Evolutionary conservation across 2,329 filamentous ascomycete genomes (phyloP), one percentile per base, ranked within the genome.

Genomic region (Diaporthe vaccinii): DNA sequence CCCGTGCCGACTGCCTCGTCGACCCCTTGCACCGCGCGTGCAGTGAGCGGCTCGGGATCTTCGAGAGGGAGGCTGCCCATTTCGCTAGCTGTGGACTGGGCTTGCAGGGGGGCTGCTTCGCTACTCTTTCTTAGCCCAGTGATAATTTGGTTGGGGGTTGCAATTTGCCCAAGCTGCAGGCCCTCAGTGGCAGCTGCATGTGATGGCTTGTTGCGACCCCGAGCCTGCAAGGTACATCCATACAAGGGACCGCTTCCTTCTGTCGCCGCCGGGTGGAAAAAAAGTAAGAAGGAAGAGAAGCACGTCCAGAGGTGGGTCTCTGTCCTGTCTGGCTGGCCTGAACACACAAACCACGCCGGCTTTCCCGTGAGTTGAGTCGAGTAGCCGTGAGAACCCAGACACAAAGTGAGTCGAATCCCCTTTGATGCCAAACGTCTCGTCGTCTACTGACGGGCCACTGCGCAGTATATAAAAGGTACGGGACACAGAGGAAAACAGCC

Each of bases 111-210:
- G 49, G 49, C 28, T 53, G 65, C 46, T 31, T 55, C 65, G 65
- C 49, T 69, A 44, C 49, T 73, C 58, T 65, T 41, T 22, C 46
- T 44, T 72, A 55, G 58, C 71, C 20, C 61, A 20, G 71, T 65
- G 46, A 73, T 73, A 73, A 65, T 65, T 73, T 73, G 49, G 71
- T 31, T 57, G 71, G 41, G 71, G 46, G 58, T 73, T 65, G 71
- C 58, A 73, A 73, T 73, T 73, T 73, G 71, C 61, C 71, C 71
- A 65, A 65, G 71, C 71, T 44, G 71, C 46, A 73, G 58, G 51
- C 17, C 71, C 71, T 73, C 34, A 25, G 22, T 55, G 34, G 71
- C 71, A 73, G 58, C 71, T 65, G 65, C 58, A 57, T 65, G 49
- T 73, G 65, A 69, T 55, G 65, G 65, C 65, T 55, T 55, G 65